A percentile compares a stretch with the other conserved stretches of the same genome.
Evolutionary conservation across 2,329 filamentous ascomycete species (phyloP).

Genomic region (Aspergillus quadrilineatus): DNA sequence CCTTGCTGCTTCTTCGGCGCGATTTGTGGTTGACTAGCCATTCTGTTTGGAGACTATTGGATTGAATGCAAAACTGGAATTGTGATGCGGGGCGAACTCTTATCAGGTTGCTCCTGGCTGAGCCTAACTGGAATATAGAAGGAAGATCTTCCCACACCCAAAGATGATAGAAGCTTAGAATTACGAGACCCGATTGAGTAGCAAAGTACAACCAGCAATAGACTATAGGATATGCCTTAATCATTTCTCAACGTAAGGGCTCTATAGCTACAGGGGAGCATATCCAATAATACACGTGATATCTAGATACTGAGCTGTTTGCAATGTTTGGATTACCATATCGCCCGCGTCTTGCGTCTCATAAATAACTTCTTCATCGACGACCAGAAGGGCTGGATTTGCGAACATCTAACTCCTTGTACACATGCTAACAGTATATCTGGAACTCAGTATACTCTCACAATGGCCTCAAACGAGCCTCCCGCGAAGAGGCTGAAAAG

Average conservation of each 20-base stretch:
- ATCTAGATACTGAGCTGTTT: constrained; percentile 25
- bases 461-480: constrained; percentile 39
- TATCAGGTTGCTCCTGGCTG: constrained; percentile 16
- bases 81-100: constrained; percentile 32
- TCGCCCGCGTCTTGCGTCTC: background rate
- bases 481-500: constrained; percentile 42
- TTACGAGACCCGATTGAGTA: no score
- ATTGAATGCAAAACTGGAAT: constrained; percentile 31
- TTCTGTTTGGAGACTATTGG: constrained; percentile 22
- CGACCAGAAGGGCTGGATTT: constrained; percentile 9
- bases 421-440: background rate
- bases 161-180: no score
- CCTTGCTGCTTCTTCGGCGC: constrained; percentile 50
- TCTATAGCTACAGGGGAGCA: background rate
- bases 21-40: constrained; percentile 43
- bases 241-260: no score
- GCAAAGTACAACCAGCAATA: no score
- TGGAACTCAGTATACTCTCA: background rate
- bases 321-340: constrained; percentile 28
- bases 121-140: background rate
- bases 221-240: no score
- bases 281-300: constrained; percentile 23
- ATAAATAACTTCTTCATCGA: constrained; percentile 10
- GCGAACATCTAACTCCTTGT: background rate
- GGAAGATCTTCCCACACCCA: background rate